Evolutionary conservation across 805 yeast genomes (phyloP), one percentile per base, ranked within the genome.

Genomic region (Pichia kluyveri): DNA sequence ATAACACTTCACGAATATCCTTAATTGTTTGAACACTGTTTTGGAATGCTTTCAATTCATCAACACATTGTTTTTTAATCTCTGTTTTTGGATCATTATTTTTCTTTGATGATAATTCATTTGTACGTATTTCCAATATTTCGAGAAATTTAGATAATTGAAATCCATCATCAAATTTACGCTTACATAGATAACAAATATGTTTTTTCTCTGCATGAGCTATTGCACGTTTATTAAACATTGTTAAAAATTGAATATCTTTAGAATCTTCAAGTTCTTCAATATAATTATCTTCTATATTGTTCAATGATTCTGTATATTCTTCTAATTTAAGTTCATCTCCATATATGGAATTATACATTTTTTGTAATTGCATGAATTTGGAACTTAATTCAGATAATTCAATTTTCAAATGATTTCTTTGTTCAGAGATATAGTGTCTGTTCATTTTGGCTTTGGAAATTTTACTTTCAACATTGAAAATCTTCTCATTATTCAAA

Each of bases 151-250:
- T 51, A 30, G 42, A 54, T 36, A 56, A 50, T n/a, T 47, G 45
- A 31, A 37, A 63, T 1, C 59, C 57, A 10, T 67, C 69, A 15
- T 75, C 75, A 63, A 89, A 85, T 12, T 73, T 69, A 44, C 95
- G 71, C 18, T 77, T 76, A 62, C 98, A 91, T 41, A 90, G 67
- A 40, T 82, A 67, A 63, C 97, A 91, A 43, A 76, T 70, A 11
- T 80, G 72, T 9, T 75, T 71, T 5, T 60, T 57, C 28, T 77
- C 66, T 0, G 95, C 93, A 39, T 75, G 62, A 31, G 77, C 75
- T 11, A 85, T 64, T 0, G 96, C 96, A 41, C 77, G 77, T 23
- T 71, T 64, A 57, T 86, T 88, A 64, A 83, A 89, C 40, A 77
- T 77, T 27, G 78, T 68, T 0, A 90, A 82, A 2, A 88, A 85